These are phyloP conservation scores for Croton setiger DNA, from an alignment of 441 rosid species.

Conservation along the genomic window DNA sequence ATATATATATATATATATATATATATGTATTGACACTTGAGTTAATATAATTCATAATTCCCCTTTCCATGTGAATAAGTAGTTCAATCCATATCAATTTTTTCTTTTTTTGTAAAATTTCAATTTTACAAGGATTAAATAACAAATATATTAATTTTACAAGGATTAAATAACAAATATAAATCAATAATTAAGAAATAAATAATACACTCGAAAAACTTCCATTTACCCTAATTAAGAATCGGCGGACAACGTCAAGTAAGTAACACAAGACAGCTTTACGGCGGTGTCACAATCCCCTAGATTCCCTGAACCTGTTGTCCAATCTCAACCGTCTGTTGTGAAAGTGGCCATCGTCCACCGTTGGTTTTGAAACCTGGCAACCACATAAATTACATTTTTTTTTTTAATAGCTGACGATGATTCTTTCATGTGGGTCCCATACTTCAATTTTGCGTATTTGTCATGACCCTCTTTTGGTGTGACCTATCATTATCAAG, in stretches of 20 bases:
- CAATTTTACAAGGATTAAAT: too few relatives aligned
- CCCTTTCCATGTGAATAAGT: too few relatives aligned
- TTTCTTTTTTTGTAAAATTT: too few relatives aligned
- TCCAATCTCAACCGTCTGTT: slow-evolving; percentile 23
- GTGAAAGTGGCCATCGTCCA: background rate
- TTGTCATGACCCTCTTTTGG: background rate
- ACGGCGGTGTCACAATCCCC: slow-evolving; percentile 36
- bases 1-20: too few relatives aligned
- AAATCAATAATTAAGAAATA: too few relatives aligned
- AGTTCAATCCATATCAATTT: too few relatives aligned
- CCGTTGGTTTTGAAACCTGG: slow-evolving; percentile 19
- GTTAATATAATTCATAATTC: too few relatives aligned
- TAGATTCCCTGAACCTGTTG: slow-evolving; percentile 18
- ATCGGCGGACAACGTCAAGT: slow-evolving; percentile 6
- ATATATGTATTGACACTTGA: too few relatives aligned
- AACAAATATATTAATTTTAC: too few relatives aligned
- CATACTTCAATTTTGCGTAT: background rate
- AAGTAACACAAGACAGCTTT: background rate
- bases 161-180: too few relatives aligned
- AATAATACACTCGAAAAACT: background rate
- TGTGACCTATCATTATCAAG: background rate
- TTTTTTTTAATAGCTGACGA: too few relatives aligned
- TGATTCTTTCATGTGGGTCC: slow-evolving; percentile 10
- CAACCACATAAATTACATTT: background rate
- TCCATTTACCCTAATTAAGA: background rate